Evolutionary conservation across 2,329 filamentous ascomycete genomes (phyloP), one percentile per base, ranked within the genome.

Genomic region (Botrytis pseudocinerea): DNA sequence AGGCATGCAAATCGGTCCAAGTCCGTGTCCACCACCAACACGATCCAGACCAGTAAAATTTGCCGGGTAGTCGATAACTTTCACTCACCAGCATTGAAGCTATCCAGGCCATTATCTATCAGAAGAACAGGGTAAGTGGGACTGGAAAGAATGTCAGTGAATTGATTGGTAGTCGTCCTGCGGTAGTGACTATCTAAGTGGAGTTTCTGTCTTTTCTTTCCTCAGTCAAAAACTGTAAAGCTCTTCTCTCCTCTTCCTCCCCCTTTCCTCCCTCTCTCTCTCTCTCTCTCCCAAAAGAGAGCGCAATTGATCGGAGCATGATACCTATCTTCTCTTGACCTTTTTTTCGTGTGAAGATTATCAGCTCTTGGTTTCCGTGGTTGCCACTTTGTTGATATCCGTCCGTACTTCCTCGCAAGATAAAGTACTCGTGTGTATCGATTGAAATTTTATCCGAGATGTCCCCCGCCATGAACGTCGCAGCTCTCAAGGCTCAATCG

Each of bases 401-500:
- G 28, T 35, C 35, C 4, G 28, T 35, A 10, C 28, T 6, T 35
- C 18, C n/a, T 35, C 28, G 18, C 57, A 35, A 12, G 28, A 59
- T 16, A 40, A 61, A 40, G 35, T 42, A 2, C 25, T 18, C 25
- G n/a, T 32, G 48, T 57, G 51, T 44, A n/a, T 63, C 40, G 28
- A 51, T 68, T 42, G 48, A 20, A 68, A 68, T 44, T 32, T 68
- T 57, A 68, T 68, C 65, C 65, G 65, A 68, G 65, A 77, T 77
- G 75, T 71, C 40, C 72, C 71, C 75, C 74, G 73, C 76, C 32
- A 54, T 71, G 59, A 59, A 35, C 60, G n/a, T 35, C 32, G 61
- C 61, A 3, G 60, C 69, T 10, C 64, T 76, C 20, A 75, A 73
- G 57, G 68, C 69, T 16, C 63, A 68, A 46, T 69, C 70, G 46